Base-by-base conservation (phyloP, 208 protist genomes). In the Wallacemonas collosoma region DNA sequence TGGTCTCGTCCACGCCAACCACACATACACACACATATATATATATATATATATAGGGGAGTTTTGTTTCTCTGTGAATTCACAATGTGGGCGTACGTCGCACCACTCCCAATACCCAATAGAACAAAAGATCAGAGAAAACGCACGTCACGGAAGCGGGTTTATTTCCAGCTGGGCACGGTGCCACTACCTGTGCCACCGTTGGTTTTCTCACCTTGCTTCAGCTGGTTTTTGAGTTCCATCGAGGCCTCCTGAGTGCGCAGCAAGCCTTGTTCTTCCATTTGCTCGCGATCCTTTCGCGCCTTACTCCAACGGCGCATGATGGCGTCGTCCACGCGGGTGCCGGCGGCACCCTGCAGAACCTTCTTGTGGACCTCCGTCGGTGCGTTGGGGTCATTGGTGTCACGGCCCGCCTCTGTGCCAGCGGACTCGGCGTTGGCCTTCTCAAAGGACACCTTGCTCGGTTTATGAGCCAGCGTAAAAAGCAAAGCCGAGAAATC, bases 401-500 rank as follows among this genome's bases (percentile, higher is more conserved):
- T 4, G 41, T 74, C 77, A 53, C 55, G 60, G 40, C 51, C 55
- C 40, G 55, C 68, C 38, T 51, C 53, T 11, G 60, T 65, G 4
- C 26, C 75, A 3, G 41, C 76, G 7, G 72, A 69, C 65, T 75
- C 68, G 11, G 67, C 68, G 40, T 81, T 62, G 45, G 68, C 45
- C 41, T 75, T 78, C 17, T 81, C 74, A 75, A 93, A 93, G 4
- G 73, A 73, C 2, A 93, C 77, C 50, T 93, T 93, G 66, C 88
- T 93, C 2, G 88, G 88, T 64, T 93, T 93, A 72, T 93, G 88
- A n/a, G 88, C 81, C 15, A 91, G 62, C 6, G 83, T 75, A 62
- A 91, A 93, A 0, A 93, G 73, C 39, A 88, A 56, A 1, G 73
- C 69, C 6, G 85, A 80, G 45, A 93, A 89, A 9, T 79, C 72